Conservation (phyloP, 2,329 filamentous ascomycete species). For the Venturia asperata region DNA sequence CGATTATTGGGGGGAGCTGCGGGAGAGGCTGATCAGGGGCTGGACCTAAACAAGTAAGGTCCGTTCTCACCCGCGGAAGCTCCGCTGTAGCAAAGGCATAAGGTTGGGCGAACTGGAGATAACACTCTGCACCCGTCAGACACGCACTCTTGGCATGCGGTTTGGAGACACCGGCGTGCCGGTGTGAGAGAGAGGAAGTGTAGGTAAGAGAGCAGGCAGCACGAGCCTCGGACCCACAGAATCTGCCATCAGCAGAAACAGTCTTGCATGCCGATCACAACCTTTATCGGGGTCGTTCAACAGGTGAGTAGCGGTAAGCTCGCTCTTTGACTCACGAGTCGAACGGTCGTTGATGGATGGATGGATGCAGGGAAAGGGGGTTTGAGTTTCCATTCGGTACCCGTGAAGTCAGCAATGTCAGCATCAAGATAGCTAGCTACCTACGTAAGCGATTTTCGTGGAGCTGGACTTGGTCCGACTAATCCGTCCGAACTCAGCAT, state of each 20-base stretch:
- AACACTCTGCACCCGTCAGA: background rate
- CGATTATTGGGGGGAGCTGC: background rate
- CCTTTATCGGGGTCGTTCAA: background rate
- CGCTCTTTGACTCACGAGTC: background rate
- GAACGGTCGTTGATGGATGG: background rate
- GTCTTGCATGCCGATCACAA: background rate
- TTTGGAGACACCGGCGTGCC: background rate
- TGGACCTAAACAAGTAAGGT: background rate
- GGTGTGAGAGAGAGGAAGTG: no score
- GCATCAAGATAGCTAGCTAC: no score
- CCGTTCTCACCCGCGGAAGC: background rate
- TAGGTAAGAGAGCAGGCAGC: no score
- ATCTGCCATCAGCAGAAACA: no score
- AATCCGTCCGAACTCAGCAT: background rate
- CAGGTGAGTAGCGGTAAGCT: background rate
- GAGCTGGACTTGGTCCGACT: background rate
- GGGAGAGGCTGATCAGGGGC: background rate
- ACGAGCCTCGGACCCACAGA: no score
- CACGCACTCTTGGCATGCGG: background rate
- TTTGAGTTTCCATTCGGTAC: background rate
- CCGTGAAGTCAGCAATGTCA: constrained; percentile 5
- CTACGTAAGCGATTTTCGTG: no score
- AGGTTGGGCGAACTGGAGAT: background rate
- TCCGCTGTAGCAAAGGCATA: background rate
- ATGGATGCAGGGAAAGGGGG: background rate